phyloP scores from a whole-genome alignment of 495 filamentous ascomycete genomes.

The Aspergillus homomorphus region DNA sequence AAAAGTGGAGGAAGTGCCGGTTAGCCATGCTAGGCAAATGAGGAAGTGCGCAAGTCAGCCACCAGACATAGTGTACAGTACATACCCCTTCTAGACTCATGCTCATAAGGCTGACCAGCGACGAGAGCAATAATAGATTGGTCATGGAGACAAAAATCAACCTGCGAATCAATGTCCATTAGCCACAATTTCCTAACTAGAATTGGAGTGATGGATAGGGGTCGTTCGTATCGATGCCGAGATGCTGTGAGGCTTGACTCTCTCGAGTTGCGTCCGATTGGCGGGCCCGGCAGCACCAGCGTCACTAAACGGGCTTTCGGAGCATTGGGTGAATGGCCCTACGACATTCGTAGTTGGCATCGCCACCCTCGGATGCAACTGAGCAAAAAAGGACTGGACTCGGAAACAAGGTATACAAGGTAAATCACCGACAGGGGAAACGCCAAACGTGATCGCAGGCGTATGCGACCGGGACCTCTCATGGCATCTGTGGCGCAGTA shows the following conservation, averaged over 20 bases:
- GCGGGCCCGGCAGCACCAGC: neutral
- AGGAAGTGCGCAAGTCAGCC: neutral
- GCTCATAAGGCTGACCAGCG: constrained; percentile 85
- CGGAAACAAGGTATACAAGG: neutral
- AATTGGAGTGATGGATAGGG: neutral
- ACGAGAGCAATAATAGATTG: constrained; percentile 88
- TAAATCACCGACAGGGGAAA: constrained; percentile 16
- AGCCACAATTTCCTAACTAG: constrained; percentile 10
- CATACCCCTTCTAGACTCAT: constrained; percentile 84
- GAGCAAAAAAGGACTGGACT: neutral
- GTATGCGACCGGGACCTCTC: constrained; percentile 31
- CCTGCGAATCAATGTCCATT: constrained; percentile 31
- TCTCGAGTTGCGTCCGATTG: neutral
- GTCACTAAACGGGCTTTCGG: neutral
- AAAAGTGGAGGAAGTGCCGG: constrained; percentile 10
- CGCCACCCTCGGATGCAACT: neutral
- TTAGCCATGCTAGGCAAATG: constrained; percentile 12
- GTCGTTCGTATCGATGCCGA: neutral
- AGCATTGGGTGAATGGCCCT: neutral
- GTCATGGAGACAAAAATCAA: constrained; percentile 80
- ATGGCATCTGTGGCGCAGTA: constrained; percentile 29
- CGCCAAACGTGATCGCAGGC: constrained; percentile 36
- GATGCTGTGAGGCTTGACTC: neutral
- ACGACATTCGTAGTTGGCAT: neutral
- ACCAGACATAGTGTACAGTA: constrained; percentile 6